A percentile compares a stretch with the other conserved stretches of the same genome.
Conservation (phyloP, 768 basidiomycete genomes). For the Sporobolomyces pararoseus region DNA sequence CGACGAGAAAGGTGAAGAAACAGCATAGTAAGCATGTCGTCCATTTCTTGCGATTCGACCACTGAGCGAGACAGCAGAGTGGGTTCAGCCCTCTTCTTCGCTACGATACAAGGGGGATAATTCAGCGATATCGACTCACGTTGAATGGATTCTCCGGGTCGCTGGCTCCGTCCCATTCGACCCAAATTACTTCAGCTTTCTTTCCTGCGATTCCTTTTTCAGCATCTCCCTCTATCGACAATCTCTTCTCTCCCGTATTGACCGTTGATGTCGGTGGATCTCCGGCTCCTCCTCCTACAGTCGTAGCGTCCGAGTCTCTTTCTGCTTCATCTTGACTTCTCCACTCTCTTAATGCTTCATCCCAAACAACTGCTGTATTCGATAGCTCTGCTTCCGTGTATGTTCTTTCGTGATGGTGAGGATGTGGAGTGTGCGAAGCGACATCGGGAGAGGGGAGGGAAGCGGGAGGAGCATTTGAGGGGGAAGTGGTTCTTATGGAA, state of each 20-base stretch:
- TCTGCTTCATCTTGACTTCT: slow-evolving; percentile 23
- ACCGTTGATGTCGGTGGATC: neutral
- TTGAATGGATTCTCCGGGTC: slow-evolving; percentile 39
- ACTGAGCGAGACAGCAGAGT: neutral
- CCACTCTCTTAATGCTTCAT: slow-evolving; percentile 22
- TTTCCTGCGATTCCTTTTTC: neutral
- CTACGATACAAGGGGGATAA: neutral
- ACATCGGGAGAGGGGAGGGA: neutral
- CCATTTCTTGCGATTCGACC: slow-evolving; percentile 34
- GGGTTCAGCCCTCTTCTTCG: too few species aligned
- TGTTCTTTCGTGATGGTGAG: neutral
- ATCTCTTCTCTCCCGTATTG: neutral
- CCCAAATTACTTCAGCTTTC: slow-evolving; percentile 23
- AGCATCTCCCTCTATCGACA: neutral
- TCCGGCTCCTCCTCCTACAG: neutral
- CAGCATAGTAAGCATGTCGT: slow-evolving; percentile 20
- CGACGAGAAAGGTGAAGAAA: slow-evolving; percentile 31
- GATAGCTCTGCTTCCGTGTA: slow-evolving; percentile 8
- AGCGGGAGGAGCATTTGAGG: neutral
- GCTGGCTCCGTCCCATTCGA: slow-evolving; percentile 15
- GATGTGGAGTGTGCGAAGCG: neutral
- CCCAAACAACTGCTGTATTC: slow-evolving; percentile 29
- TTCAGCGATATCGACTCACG: slow-evolving; percentile 16
- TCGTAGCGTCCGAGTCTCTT: neutral
- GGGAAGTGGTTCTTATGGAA: neutral